Base-by-base conservation (phyloP, 305 asterid species). In the Striga hermonthica region DNA sequence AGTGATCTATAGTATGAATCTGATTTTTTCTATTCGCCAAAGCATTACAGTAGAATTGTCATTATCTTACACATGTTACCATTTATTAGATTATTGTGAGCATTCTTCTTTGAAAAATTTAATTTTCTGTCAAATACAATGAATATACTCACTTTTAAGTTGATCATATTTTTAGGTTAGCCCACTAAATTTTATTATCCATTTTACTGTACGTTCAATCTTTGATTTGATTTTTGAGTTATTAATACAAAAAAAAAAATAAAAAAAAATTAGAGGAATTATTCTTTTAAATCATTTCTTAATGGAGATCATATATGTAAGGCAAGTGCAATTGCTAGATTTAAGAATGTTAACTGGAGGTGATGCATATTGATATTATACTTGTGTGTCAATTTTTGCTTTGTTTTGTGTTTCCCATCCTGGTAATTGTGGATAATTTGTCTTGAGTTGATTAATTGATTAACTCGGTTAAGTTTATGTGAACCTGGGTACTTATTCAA, bases 171-270 rank as follows among this genome's bases (percentile, higher is more conserved):
- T n/a, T n/a, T n/a, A n/a, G n/a, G n/a, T n/a, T n/a, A n/a, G n/a
- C n/a, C n/a, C n/a, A n/a, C n/a, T n/a, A n/a, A n/a, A n/a, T n/a
- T n/a, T n/a, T n/a, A n/a, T n/a, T n/a, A n/a, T n/a, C n/a, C n/a
- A n/a, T n/a, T n/a, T n/a, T n/a, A n/a, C n/a, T n/a, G 97, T 91
- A 88, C 65, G 70, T 69, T 59, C 52, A 13, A 4, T 8, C 63
- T 66, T 45, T 57, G n/a, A 67, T 59, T 66, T 15, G 4, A 6
- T 67, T 65, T 63, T 9, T 15, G 31, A 39, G 58, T 44, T 22
- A 16, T 43, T 38, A n/a, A n/a, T n/a, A n/a, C n/a, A n/a, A n/a
- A n/a, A n/a, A n/a, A n/a, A n/a, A n/a, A n/a, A n/a, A 57, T 35
- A 12, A 37, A 6, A 62, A 16, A 59, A 14, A n/a, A n/a, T n/a